Conservation (phyloP, 2,329 filamentous ascomycete species). For the Dactylellina cionopaga region DNA sequence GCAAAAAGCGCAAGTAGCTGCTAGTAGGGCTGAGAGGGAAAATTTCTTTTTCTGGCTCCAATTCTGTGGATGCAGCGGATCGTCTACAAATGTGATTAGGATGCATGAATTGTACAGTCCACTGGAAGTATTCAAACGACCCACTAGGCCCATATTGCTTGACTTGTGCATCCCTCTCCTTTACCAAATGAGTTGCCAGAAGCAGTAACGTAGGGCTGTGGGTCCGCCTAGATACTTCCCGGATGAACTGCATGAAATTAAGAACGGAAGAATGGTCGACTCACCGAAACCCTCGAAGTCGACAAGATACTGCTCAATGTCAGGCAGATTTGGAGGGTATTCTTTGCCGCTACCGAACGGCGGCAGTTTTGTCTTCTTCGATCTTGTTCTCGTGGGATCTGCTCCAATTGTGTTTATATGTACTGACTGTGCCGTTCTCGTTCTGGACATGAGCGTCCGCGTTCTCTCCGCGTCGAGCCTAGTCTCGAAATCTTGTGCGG, state of each 20-base stretch:
- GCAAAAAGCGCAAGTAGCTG: conserved; percentile 76
- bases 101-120: background rate
- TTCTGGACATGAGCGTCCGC: conserved; percentile 40
- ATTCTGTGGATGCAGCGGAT: conserved; percentile 87
- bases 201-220: no score
- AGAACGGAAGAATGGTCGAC: background rate
- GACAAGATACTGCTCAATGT: conserved; percentile 80
- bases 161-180: no score
- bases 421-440: conserved; percentile 44
- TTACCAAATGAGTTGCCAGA: no score
- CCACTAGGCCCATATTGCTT: no score
- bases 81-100: conserved; percentile 65
- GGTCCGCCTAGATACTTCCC: no score
- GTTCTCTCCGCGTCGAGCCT: conserved; percentile 24
- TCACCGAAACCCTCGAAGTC: conserved; percentile 78
- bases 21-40: conserved; percentile 73
- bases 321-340: conserved; percentile 75
- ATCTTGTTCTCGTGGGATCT: conserved; percentile 26
- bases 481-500: conserved; percentile 28
- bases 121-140: no score
- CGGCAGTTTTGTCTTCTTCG: conserved; percentile 40
- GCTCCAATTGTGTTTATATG: conserved; percentile 48
- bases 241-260: background rate
- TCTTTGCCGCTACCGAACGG: conserved; percentile 45
- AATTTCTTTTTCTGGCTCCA: conserved; percentile 85